Evolutionary conservation across 2,329 filamentous ascomycete genomes (phyloP), one percentile per base, ranked within the genome.

Genomic region (Verticillium dahliae): DNA sequence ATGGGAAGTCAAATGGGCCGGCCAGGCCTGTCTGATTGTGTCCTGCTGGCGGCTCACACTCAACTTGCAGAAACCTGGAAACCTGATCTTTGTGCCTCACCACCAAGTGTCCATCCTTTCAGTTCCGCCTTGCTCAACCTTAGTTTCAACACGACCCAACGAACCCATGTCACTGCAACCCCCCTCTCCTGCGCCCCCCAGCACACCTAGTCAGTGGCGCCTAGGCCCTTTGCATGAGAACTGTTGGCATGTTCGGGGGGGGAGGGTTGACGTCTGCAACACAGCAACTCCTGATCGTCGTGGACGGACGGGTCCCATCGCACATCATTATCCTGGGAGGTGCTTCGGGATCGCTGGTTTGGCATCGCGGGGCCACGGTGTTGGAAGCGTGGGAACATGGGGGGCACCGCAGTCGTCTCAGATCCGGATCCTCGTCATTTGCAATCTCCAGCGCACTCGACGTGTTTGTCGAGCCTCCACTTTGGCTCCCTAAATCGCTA

Each of bases 341-440:
- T 52, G 45, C 45, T 52, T 52, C 7, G 45, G 18, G 45, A 52
- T 52, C 45, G 45, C 45, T 52, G 45, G 45, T 52, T 22, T 18
- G 45, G 45, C 45, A 22, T 52, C 45, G 45, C 45, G 45, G 45
- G 45, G 22, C 45, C 45, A 52, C 18, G 18, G 45, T 18, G 45
- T 22, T 27, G 45, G 45, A 18, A 52, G 45, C 45, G 45, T 22
- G 45, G 45, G 45, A 41, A 15, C 13, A 22, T 7, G 15, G n/a
- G 15, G n/a, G 45, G 18, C 56, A 39, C 35, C n/a, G 55, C 27
- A 22, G 56, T 13, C 56, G 56, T 58, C 56, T 58, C 56, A 58
- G 56, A 58, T 45, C 35, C 13, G 15, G 37, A 58, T 58, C 37
- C 56, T 58, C 56, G 56, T 52, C 45, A 52, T 52, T 52, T 52